A percentile compares a stretch with the other conserved stretches of the same genome.
phyloP scores from a whole-genome alignment of 768 basidiomycete genomes.

The Russula compacta region DNA sequence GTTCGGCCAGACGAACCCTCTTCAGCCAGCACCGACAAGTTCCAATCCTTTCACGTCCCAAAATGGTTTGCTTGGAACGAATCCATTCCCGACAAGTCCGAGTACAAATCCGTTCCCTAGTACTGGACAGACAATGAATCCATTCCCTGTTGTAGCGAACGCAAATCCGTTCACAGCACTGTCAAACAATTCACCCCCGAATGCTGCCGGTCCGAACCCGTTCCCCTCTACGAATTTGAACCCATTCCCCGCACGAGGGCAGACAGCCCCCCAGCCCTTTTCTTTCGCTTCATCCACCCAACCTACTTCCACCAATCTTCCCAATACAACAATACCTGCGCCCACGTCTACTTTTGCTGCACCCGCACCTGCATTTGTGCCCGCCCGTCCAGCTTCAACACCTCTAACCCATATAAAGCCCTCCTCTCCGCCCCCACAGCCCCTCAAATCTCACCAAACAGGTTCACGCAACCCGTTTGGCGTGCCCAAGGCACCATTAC shows the following conservation, averaged over 20 bases:
- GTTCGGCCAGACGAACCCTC: slow-evolving; percentile 6
- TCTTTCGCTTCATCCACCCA: slow-evolving; percentile 2
- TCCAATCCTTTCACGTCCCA: slow-evolving; percentile 14
- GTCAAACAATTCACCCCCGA: background rate
- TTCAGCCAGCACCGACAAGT: slow-evolving; percentile 8
- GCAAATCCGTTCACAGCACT: slow-evolving; percentile 6
- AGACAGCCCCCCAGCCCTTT: slow-evolving; percentile 4
- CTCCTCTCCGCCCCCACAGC: slow-evolving; percentile 41
- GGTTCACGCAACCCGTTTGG: slow-evolving; percentile 96
- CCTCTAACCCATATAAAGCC: slow-evolving; percentile 43
- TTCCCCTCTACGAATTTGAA: background rate
- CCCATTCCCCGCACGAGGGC: slow-evolving; percentile 3
- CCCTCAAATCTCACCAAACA: slow-evolving; percentile 80
- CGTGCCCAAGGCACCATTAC: slow-evolving; percentile 44
- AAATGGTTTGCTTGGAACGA: background rate
- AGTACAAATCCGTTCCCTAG: slow-evolving; percentile 7
- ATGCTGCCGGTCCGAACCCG: background rate
- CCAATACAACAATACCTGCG: slow-evolving; percentile 11
- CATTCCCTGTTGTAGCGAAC: slow-evolving; percentile 5
- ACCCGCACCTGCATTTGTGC: slow-evolving; percentile 25
- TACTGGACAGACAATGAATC: background rate
- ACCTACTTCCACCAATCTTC: background rate
- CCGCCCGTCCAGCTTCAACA: slow-evolving; percentile 62
- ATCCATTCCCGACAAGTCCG: background rate
- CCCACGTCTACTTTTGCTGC: slow-evolving; percentile 19